These are phyloP conservation scores for Pseudonectria foliicola DNA, from an alignment of 2,329 filamentous ascomycete species.

Conservation along the genomic window DNA sequence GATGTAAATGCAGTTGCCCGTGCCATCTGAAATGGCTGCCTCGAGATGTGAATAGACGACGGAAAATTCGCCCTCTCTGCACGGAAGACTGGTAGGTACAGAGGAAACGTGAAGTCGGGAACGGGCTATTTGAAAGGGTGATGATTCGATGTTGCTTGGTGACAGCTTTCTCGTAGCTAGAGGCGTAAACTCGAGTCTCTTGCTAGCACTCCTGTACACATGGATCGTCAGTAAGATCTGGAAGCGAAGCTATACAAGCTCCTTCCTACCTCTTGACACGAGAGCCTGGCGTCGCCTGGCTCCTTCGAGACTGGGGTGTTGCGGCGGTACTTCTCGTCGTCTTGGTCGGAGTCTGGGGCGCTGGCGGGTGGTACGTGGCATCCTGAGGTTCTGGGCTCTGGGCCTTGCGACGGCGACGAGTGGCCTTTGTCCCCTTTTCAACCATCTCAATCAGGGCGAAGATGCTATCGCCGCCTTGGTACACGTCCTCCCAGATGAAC, in stretches of 20 bases:
- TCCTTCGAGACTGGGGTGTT: conserved; percentile 25
- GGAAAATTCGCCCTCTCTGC: conserved; percentile 84
- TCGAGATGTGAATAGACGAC: conserved; percentile 91
- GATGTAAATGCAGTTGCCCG: conserved; percentile 96
- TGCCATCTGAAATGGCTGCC: conserved; percentile 86
- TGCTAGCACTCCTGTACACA: conserved; percentile 47
- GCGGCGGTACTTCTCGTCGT: conserved; percentile 20
- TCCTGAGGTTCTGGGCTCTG: conserved; percentile 27
- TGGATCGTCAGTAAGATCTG: conserved; percentile 22
- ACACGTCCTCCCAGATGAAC: conserved; percentile 85
- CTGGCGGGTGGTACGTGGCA: conserved; percentile 25
- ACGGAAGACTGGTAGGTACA: conserved; percentile 82
- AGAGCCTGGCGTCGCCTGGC: conserved; percentile 26
- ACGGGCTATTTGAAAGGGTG: conserved; percentile 86
- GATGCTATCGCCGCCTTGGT: conserved; percentile 58
- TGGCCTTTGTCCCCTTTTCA: conserved; percentile 64
- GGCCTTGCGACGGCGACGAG: conserved; percentile 29
- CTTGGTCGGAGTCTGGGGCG: conserved; percentile 32
- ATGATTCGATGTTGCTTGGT: conserved; percentile 65
- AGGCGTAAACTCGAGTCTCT: conserved; percentile 89
- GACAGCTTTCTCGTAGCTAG: conserved; percentile 82
- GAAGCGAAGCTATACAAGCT: not conserved
- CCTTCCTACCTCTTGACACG: conserved; percentile 23
- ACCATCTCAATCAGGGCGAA: conserved; percentile 59
- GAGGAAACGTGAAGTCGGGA: conserved; percentile 88